Conservation (phyloP, 2,329 filamentous ascomycete species). For the Truncatella angustata region DNA sequence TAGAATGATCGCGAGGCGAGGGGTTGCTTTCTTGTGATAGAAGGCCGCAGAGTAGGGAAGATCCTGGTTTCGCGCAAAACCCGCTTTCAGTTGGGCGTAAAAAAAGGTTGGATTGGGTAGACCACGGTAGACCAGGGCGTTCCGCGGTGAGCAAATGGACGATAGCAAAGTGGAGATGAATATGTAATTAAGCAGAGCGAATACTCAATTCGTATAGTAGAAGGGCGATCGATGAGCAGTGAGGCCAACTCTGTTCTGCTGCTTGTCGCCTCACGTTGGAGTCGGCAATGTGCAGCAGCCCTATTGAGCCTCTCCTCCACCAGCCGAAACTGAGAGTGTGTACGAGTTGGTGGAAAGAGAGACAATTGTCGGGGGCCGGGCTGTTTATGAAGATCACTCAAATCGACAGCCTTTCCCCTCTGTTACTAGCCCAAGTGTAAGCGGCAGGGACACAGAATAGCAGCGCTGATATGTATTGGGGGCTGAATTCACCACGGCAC, state of each 20-base stretch:
- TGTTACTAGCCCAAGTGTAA: conserved; percentile 1
- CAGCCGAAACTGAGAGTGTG: conserved; percentile 5
- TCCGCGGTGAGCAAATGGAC: conserved; percentile 1
- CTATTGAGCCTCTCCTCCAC: conserved; percentile 8
- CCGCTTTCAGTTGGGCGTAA: conserved; percentile 13
- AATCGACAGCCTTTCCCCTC: background rate
- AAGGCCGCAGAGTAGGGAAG: conserved; percentile 10
- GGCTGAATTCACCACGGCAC: conserved; percentile 7
- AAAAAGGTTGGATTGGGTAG: conserved; percentile 3
- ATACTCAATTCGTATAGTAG: background rate
- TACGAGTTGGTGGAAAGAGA: conserved; percentile 1
- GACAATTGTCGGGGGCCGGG: background rate
- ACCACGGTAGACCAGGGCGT: background rate
- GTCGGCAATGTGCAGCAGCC: conserved; percentile 9
- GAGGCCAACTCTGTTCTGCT: background rate
- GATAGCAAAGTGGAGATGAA: background rate
- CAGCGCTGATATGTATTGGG: conserved; percentile 19
- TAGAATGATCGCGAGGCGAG: background rate
- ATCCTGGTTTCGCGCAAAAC: conserved; percentile 10
- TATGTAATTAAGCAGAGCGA: conserved; percentile 8
- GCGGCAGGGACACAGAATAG: conserved; percentile 8
- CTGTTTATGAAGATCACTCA: background rate
- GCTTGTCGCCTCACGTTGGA: background rate
- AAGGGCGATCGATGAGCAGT: conserved; percentile 2
- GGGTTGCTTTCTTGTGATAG: background rate